phyloP scores from a whole-genome alignment of 768 basidiomycete species.

The Coprinopsis strossmayeri region DNA sequence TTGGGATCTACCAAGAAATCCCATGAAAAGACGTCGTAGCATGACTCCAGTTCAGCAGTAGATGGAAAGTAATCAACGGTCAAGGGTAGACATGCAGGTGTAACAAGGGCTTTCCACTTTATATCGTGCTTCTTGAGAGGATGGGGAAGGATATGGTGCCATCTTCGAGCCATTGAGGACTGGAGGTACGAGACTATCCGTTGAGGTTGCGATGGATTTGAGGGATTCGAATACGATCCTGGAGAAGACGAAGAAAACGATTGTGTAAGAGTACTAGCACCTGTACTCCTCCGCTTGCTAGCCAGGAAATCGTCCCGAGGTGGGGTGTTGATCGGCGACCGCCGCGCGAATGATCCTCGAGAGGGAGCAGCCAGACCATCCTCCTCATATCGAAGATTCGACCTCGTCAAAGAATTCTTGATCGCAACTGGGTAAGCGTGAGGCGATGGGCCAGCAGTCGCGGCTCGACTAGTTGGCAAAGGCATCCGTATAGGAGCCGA shows the following conservation, averaged over 20 bases:
- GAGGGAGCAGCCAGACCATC: slow-evolving; percentile 39
- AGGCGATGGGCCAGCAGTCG: slow-evolving; percentile 25
- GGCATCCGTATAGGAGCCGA: slow-evolving; percentile 30
- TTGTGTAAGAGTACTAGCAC: slow-evolving; percentile 29
- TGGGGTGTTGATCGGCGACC: slow-evolving; percentile 63
- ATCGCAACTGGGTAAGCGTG: slow-evolving; percentile 39
- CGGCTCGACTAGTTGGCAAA: slow-evolving; percentile 25
- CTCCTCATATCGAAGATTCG: slow-evolving; percentile 51
- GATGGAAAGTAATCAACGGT: slow-evolving; percentile 87
- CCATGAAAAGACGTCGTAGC: slow-evolving; percentile 81
- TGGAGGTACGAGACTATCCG: slow-evolving; percentile 54
- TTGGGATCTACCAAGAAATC: slow-evolving; percentile 80
- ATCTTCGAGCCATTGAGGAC: slow-evolving; percentile 74
- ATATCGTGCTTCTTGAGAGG: slow-evolving; percentile 75
- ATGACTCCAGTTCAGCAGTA: slow-evolving; percentile 62
- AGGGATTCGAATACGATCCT: slow-evolving; percentile 52
- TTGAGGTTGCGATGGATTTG: slow-evolving; percentile 66
- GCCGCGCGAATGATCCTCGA: slow-evolving; percentile 40
- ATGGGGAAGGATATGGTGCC: slow-evolving; percentile 82
- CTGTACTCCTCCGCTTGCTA: slow-evolving; percentile 49
- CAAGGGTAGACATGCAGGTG: slow-evolving; percentile 83
- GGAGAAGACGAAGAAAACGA: slow-evolving; percentile 44
- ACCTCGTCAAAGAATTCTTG: slow-evolving; percentile 30
- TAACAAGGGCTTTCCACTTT: slow-evolving; percentile 86
- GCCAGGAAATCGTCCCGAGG: slow-evolving; percentile 59